phyloP scores from a whole-genome alignment of 768 basidiomycete genomes.

The Mycena vitilis region DNA sequence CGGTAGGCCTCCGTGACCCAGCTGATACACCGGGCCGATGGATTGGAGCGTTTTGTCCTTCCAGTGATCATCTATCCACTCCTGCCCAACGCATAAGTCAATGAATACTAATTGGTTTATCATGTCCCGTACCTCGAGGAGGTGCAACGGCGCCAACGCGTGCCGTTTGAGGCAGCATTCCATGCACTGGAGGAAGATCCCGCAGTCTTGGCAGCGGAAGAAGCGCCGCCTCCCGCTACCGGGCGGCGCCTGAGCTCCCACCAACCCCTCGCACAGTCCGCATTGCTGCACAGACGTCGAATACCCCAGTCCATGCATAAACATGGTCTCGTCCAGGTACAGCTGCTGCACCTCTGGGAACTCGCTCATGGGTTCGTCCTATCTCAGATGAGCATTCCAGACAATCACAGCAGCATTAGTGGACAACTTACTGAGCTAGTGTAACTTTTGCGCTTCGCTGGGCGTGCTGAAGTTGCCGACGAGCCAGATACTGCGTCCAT shows the following conservation, averaged over 20 bases:
- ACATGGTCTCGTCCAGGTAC: slow-evolving; percentile 11
- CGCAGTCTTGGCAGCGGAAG: slow-evolving; percentile 22
- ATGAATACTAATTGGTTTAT: no score
- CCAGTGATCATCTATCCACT: slow-evolving; percentile 34
- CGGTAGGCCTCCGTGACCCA: slow-evolving; percentile 31
- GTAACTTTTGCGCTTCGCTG: slow-evolving; percentile 13
- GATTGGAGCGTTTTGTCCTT: neutral
- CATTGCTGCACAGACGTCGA: neutral
- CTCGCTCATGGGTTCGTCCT: slow-evolving; percentile 20
- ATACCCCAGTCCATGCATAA: slow-evolving; percentile 15
- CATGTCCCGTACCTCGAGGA: slow-evolving; percentile 2
- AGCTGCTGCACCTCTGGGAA: neutral
- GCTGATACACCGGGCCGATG: slow-evolving; percentile 28
- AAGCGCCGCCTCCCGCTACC: neutral
- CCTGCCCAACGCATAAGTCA: slow-evolving; percentile 8
- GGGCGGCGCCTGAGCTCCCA: neutral
- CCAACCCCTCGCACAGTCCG: neutral
- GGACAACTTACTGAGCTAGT: slow-evolving; percentile 1
- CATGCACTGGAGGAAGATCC: slow-evolving; percentile 16
- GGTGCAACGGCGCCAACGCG: neutral
- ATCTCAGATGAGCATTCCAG: neutral
- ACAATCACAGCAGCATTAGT: no score
- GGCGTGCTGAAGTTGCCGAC: no score
- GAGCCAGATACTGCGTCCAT: neutral
- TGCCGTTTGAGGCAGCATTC: slow-evolving; percentile 8